A percentile compares a stretch with the other conserved stretches of the same genome.
phyloP scores from a whole-genome alignment of 2,329 filamentous ascomycete genomes.

The Cryphonectria radicalis region DNA sequence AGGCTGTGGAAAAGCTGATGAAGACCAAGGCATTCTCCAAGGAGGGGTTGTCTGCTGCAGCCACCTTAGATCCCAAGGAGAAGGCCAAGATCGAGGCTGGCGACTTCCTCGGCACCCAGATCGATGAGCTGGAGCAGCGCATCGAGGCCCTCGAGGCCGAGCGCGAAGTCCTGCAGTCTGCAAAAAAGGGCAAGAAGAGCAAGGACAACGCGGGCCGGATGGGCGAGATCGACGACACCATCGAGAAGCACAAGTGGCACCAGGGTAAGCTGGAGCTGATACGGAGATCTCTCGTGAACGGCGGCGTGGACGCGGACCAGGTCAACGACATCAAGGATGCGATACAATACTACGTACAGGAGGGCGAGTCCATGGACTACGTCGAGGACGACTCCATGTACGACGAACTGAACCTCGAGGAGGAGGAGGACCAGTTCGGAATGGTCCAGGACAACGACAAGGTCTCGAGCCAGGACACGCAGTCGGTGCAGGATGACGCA shows the following conservation, averaged over 20 bases:
- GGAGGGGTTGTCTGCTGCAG: slow-evolving; percentile 88
- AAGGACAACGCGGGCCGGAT: slow-evolving; percentile 79
- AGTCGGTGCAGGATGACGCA: slow-evolving; percentile 86
- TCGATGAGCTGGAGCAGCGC: slow-evolving; percentile 91
- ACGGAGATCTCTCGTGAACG: slow-evolving; percentile 88
- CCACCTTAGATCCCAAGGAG: slow-evolving; percentile 96
- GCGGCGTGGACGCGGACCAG: slow-evolving; percentile 83
- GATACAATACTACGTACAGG: slow-evolving; percentile 93
- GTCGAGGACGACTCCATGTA: slow-evolving; percentile 95
- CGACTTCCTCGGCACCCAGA: slow-evolving; percentile 84
- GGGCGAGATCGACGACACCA: slow-evolving; percentile 79
- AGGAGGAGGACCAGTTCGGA: slow-evolving; percentile 88
- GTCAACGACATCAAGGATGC: slow-evolving; percentile 88
- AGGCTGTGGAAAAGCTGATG: slow-evolving; percentile 99
- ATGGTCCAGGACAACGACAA: slow-evolving; percentile 80
- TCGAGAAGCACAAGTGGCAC: slow-evolving; percentile 96
- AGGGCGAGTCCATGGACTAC: slow-evolving; percentile 86
- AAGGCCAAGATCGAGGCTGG: slow-evolving; percentile 88
- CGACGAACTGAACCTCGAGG: slow-evolving; percentile 88
- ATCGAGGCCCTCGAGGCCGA: slow-evolving; percentile 94
- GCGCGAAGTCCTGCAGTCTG: slow-evolving; percentile 78
- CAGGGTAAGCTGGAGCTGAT: slow-evolving; percentile 90
- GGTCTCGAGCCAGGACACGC: slow-evolving; percentile 92
- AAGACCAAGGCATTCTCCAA: slow-evolving; percentile 99
- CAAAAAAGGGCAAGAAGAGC: slow-evolving; percentile 89